These are phyloP conservation scores for Gardenia jasminoides DNA, from an alignment of 257 asterid genomes.

Conservation along the genomic window DNA sequence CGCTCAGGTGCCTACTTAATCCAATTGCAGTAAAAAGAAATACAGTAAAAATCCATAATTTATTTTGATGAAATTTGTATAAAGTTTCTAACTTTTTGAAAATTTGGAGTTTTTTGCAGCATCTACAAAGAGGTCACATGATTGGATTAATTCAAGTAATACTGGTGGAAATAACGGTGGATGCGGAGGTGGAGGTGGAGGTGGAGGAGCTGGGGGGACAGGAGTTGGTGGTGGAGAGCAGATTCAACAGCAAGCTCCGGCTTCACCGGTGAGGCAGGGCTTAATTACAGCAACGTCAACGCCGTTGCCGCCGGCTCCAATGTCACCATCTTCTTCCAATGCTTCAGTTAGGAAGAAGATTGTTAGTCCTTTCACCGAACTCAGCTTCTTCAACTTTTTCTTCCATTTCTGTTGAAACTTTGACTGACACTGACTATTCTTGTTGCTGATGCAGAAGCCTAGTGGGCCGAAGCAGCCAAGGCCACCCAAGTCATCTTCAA, in stretches of 20 bases:
- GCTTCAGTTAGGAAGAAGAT: conserved; percentile 68
- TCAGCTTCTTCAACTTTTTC: not conserved
- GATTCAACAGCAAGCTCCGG: conserved; percentile 43
- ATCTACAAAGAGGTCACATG: conserved; percentile 81
- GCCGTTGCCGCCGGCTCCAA: conserved; percentile 55
- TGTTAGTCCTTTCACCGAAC: conserved; percentile 41
- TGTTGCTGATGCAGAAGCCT: conserved; percentile 49
- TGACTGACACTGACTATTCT: conserved; percentile 12
- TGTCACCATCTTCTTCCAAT: conserved; percentile 81
- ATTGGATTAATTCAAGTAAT: conserved; percentile 58
- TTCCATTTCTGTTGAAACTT: not conserved
- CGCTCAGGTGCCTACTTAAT: conserved; percentile 60
- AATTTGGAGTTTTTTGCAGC: conserved; percentile 40
- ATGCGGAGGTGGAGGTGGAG: conserved; percentile 45
- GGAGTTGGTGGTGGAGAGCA: conserved; percentile 44
- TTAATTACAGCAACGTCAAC: conserved; percentile 35
- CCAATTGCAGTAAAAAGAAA: not conserved
- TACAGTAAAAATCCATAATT: not conserved
- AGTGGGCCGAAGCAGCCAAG: conserved; percentile 62
- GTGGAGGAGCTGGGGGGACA: conserved; percentile 48
- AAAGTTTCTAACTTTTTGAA: conserved; percentile 6
- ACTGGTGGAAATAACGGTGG: conserved; percentile 44
- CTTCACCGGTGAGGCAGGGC: conserved; percentile 66
- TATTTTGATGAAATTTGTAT: conserved; percentile 18
- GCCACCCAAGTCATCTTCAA: conserved; percentile 69